A percentile compares a stretch with the other conserved stretches of the same genome.
phyloP scores from a whole-genome alignment of 208 protist species.

The Acanthamoeba sp. region DNA sequence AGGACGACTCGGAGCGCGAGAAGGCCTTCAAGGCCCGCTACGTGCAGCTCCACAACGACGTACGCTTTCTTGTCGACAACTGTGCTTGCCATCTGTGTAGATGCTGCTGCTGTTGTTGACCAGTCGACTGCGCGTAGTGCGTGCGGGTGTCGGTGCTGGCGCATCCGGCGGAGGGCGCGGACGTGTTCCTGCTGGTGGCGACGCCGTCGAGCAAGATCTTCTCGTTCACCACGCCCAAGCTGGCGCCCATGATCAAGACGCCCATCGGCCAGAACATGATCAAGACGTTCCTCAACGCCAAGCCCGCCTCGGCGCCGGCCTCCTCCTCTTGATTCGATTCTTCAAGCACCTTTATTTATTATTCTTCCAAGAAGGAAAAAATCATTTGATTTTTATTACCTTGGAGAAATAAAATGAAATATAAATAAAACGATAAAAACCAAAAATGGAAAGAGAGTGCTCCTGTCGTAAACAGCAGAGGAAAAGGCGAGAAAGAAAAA shows the following conservation, averaged over 20 bases:
- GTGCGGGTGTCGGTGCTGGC: constrained; percentile 24
- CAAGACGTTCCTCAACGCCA: constrained; percentile 47
- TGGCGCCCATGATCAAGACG: constrained; percentile 7
- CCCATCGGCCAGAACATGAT: constrained; percentile 41
- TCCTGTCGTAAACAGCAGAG: too few species aligned
- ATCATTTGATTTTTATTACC: too few species aligned
- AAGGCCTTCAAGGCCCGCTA: constrained; percentile 37
- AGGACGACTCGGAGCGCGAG: constrained; percentile 1
- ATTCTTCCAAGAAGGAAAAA: background rate
- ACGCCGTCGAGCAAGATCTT: constrained; percentile 42
- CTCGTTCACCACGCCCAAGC: constrained; percentile 48
- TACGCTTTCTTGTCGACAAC: background rate
- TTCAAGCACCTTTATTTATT: background rate
- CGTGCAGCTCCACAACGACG: constrained; percentile 22
- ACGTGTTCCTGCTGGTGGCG: constrained; percentile 35
- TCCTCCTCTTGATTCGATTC: background rate
- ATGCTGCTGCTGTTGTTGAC: background rate
- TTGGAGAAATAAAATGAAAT: too few species aligned
- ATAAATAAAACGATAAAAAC: too few species aligned
- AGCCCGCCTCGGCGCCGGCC: background rate
- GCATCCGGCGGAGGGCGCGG: constrained; percentile 26
- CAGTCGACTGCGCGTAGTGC: background rate
- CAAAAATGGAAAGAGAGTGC: background rate
- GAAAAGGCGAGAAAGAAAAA: too few species aligned
- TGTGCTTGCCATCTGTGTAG: background rate